phyloP scores from a whole-genome alignment of 257 asterid genomes.

The Jacaranda copaia region DNA sequence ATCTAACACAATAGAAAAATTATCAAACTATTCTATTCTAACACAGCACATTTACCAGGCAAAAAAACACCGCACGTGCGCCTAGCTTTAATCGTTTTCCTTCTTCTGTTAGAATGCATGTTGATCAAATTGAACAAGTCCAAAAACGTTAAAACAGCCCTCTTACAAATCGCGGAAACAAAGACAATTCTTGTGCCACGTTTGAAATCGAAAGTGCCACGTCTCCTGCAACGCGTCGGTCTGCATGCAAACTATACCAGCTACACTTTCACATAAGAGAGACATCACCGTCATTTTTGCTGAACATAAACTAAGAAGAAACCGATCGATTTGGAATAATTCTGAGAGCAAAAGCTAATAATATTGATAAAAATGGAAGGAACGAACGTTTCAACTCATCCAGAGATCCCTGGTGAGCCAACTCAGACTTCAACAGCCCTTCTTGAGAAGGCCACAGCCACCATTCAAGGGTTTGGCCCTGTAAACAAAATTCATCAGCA shows the following conservation, averaged over 20 bases:
- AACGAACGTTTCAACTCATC: constrained; percentile 52
- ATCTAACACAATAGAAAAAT: no score
- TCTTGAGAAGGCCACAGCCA: constrained; percentile 78
- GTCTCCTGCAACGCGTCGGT: constrained; percentile 48
- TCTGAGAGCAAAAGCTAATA: no score
- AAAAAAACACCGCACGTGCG: no score
- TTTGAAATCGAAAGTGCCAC: not conserved
- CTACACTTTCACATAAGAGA: not conserved
- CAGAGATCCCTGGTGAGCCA: constrained; percentile 82
- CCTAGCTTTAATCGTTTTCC: no score
- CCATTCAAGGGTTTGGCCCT: constrained; percentile 85
- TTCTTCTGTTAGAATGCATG: no score
- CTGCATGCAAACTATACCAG: constrained; percentile 39
- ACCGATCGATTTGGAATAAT: no score
- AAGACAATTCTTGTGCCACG: constrained; percentile 18
- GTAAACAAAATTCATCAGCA: constrained; percentile 91
- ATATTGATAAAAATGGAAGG: constrained; percentile 57
- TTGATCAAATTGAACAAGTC: not conserved
- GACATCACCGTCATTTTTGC: not conserved
- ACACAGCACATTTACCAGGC: no score
- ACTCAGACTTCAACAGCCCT: constrained; percentile 65
- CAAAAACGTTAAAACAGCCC: not conserved
- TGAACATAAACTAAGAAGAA: no score
- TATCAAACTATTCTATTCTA: no score
- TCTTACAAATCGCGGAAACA: not conserved